Evolutionary conservation across 352 stramenopile genomes (phyloP).

Genomic region (Pythium aphanidermatum): DNA sequence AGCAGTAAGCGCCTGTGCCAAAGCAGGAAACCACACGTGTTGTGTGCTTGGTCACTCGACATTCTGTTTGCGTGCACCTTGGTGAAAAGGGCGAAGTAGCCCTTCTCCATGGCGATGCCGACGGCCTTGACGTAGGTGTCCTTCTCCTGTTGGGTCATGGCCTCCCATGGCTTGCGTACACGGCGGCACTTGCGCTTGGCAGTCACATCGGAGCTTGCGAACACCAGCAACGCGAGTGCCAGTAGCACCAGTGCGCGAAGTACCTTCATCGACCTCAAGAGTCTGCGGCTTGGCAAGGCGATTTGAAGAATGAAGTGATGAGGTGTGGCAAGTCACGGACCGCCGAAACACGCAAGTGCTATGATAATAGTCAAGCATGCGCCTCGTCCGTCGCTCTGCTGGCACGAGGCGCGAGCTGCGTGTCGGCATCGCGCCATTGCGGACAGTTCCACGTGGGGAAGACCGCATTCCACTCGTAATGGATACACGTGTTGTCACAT

Average conservation of each 20-base stretch:
- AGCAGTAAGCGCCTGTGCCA: constrained; percentile 24
- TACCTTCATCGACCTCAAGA: neutral
- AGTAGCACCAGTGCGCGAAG: neutral
- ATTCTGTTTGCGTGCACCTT: constrained; percentile 13
- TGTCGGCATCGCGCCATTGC: too few species aligned
- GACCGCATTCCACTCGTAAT: too few species aligned
- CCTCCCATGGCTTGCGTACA: neutral
- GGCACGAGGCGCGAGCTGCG: too few species aligned
- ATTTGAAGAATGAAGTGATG: too few species aligned
- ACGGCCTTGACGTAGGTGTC: constrained; percentile 15
- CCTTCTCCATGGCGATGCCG: constrained; percentile 15
- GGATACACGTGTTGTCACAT: too few species aligned
- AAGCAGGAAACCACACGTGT: constrained; percentile 16
- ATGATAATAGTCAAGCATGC: too few species aligned
- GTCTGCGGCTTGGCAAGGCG: too few species aligned
- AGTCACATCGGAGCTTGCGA: neutral
- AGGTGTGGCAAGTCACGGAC: too few species aligned
- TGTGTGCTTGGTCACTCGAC: constrained; percentile 16
- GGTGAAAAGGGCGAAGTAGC: constrained; percentile 16
- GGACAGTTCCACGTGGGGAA: too few species aligned
- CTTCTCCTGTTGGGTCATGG: neutral
- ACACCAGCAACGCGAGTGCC: neutral
- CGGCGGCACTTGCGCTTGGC: neutral
- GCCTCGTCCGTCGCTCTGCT: too few species aligned
- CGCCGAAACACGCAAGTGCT: too few species aligned